These are phyloP conservation scores for Puccinia novopanici DNA, from an alignment of 1,284 basidiomycete genomes.

Conservation along the genomic window DNA sequence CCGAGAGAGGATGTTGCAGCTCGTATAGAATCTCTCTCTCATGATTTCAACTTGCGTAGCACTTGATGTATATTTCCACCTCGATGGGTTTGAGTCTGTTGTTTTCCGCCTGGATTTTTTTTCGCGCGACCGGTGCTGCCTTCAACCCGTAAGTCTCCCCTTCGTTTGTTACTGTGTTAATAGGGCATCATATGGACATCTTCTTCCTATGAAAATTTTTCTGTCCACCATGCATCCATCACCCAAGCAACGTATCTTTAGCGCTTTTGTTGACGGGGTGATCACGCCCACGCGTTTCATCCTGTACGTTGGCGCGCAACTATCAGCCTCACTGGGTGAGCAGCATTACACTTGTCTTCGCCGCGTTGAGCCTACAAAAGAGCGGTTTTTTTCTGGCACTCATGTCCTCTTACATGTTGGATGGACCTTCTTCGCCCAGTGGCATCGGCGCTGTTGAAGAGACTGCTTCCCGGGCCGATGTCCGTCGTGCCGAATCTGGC, in stretches of 20 bases:
- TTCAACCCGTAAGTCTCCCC: slow-evolving; percentile 55
- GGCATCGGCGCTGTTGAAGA: slow-evolving; percentile 28
- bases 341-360: not conserved
- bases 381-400: not conserved
- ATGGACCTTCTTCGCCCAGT: not conserved
- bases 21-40: not conserved
- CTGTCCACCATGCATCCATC: not conserved
- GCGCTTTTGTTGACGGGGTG: slow-evolving; percentile 51
- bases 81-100: slow-evolving; percentile 71
- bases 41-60: slow-evolving; percentile 25
- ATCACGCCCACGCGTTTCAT: slow-evolving; percentile 52
- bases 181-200: no score
- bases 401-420: not conserved
- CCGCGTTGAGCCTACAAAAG: no score
- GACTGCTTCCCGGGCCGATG: slow-evolving; percentile 29
- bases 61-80: slow-evolving; percentile 66
- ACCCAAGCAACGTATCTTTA: slow-evolving; percentile 47
- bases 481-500: slow-evolving; percentile 24
- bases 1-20: not conserved
- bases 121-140: slow-evolving; percentile 69
- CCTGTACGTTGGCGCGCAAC: slow-evolving; percentile 51
- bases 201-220: not conserved
- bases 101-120: slow-evolving; percentile 73
- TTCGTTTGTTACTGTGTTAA: slow-evolving; percentile 62
- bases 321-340: slow-evolving; percentile 40